These are phyloP conservation scores for Amanita inopinata DNA, from an alignment of 768 basidiomycete species.

Conservation along the genomic window DNA sequence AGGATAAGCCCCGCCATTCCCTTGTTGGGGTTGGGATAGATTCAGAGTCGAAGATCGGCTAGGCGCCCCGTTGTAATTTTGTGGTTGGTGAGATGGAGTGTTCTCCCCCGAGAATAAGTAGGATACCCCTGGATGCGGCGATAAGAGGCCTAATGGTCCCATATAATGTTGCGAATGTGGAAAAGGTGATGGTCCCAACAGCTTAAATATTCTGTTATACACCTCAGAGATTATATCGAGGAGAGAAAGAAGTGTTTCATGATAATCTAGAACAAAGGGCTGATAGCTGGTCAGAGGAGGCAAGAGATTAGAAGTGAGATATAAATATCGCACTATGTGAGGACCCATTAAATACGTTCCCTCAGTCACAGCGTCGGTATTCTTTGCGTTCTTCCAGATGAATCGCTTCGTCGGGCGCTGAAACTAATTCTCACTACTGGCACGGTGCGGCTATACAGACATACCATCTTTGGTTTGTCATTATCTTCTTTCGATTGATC, in stretches of 20 bases:
- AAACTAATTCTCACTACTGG: conserved; percentile 7
- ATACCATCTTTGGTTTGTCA: conserved; percentile 67
- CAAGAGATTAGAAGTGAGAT: neutral
- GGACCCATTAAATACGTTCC: conserved; percentile 64
- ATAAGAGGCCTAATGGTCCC: conserved; percentile 66
- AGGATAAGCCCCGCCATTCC: neutral
- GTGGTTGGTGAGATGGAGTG: conserved; percentile 14
- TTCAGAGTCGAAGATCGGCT: too few relatives aligned
- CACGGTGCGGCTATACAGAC: conserved; percentile 9
- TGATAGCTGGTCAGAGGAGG: conserved; percentile 19
- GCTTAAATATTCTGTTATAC: conserved; percentile 77
- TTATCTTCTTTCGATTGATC: conserved; percentile 70
- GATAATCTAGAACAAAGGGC: conserved; percentile 89
- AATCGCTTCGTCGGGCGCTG: conserved; percentile 40
- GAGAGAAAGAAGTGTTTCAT: conserved; percentile 79
- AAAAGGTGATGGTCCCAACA: conserved; percentile 77
- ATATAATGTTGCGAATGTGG: conserved; percentile 60
- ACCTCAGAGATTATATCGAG: conserved; percentile 85
- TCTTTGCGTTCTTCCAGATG: conserved; percentile 46
- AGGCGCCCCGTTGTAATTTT: conserved; percentile 14
- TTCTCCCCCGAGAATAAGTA: conserved; percentile 55
- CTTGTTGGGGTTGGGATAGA: conserved; percentile 22
- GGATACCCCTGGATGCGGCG: conserved; percentile 76
- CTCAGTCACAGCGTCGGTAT: conserved; percentile 44
- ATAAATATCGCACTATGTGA: conserved; percentile 46